A percentile compares a stretch with the other conserved stretches of the same genome.
These are phyloP conservation scores for Licmophora abbreviata DNA, from an alignment of 108 stramenopile species.

Conservation along the genomic window DNA sequence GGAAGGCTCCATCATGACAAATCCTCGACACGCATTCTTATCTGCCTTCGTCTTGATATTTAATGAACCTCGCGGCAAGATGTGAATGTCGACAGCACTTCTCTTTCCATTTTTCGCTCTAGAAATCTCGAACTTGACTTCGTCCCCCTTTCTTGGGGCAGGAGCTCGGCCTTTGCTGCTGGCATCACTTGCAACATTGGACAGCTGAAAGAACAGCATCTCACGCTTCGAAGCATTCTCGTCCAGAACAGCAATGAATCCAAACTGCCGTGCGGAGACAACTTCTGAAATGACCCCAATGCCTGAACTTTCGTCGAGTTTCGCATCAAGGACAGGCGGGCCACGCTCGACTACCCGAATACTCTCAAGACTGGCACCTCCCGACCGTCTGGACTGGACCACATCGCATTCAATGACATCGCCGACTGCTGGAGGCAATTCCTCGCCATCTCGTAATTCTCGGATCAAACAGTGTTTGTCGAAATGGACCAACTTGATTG, in stretches of 20 bases:
- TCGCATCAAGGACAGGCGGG: constrained; percentile 7
- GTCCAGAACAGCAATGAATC: constrained; percentile 68
- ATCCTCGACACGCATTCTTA: constrained; percentile 50
- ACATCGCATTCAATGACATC: constrained; percentile 59
- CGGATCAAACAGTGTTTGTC: constrained; percentile 41
- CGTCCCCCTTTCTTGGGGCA: constrained; percentile 45
- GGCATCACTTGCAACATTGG: constrained; percentile 6
- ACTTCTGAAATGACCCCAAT: constrained; percentile 65
- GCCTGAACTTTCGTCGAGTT: constrained; percentile 8
- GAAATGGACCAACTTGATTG: constrained; percentile 33
- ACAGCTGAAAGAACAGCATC: constrained; percentile 54
- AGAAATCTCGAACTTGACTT: constrained; percentile 60
- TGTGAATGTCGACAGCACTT: constrained; percentile 38
- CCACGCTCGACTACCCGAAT: constrained; percentile 47
- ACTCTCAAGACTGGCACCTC: constrained; percentile 31
- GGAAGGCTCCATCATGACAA: constrained; percentile 68
- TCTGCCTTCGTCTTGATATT: constrained; percentile 36
- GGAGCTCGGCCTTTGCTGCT: constrained; percentile 11
- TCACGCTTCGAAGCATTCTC: constrained; percentile 51
- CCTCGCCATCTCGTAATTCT: constrained; percentile 31
- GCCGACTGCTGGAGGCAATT: constrained; percentile 37
- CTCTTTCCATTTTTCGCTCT: constrained; percentile 58
- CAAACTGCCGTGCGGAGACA: constrained; percentile 53
- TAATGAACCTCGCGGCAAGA: constrained; percentile 52
- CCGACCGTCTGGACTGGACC: constrained; percentile 40